Base-by-base conservation (phyloP, 1,139 yeast genomes). In the Geotrichum australiense region DNA sequence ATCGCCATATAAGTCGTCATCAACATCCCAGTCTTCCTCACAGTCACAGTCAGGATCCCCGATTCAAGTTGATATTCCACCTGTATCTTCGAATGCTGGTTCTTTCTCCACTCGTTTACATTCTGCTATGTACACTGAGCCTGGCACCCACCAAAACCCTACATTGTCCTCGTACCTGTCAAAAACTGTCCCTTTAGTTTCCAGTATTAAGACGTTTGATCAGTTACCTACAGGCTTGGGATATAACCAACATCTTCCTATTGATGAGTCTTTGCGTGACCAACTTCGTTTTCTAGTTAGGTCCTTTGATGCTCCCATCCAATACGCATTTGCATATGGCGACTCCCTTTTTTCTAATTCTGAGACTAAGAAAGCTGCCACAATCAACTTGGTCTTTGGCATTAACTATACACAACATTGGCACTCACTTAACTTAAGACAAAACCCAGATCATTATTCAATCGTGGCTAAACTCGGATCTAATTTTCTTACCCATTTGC, bases 301-400 rank as follows among this genome's bases (percentile, higher is more conserved):
- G 58, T 65, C 71, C 32, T 84, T 85, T 58, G 64, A 74, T 37
- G 81, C 87, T 1, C 87, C 91, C 0, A 73, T 84, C 18, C 66
- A 74, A 43, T 81, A 73, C 52, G 80, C 91, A 1, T 80, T 89
- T 61, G 98, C 97, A 0, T 93, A 93, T 61, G 99, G 99, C 1
- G 83, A 94, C 5, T 96, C 96, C 2, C 96, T 93, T 0, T 83
- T 93, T 53, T 73, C 78, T 23, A 98, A 93, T 59, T 86, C 87
- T 3, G 52, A 57, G 4, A 48, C 46, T 21, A 45, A 48, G 15
- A 25, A 47, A 21, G 66, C 70, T 38, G 79, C 87, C 1, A 97
- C 91, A 60, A 74, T 86, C 11, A 98, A 93, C 58, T 64, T 91
- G 62, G 83, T 91, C n/a, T 78, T 83, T 55, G 83, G 86, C 1